Conservation (phyloP, 1,139 yeast genomes). For the Pneumocystis wakefieldiae region DNA sequence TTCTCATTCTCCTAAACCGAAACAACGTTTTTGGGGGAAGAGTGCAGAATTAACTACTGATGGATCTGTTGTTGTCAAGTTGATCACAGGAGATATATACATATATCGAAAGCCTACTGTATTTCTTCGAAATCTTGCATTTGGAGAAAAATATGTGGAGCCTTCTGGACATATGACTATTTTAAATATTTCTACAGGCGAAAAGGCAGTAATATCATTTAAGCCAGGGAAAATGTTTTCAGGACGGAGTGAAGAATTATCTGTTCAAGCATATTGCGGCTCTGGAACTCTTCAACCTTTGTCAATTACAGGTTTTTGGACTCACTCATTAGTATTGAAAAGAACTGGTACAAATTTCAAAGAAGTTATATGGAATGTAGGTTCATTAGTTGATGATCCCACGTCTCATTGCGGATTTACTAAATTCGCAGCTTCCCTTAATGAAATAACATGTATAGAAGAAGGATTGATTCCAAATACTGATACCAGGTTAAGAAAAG, state of each 20-base stretch:
- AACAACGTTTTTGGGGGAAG: slow-evolving; percentile 42
- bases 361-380: slow-evolving; percentile 62
- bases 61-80: slow-evolving; percentile 90
- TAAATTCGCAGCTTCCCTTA: slow-evolving; percentile 73
- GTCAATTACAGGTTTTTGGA: slow-evolving; percentile 86
- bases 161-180: slow-evolving; percentile 76
- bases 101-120: slow-evolving; percentile 53
- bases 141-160: slow-evolving; percentile 89
- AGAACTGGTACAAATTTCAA: slow-evolving; percentile 29
- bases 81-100: slow-evolving; percentile 84
- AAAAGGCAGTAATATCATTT: not conserved
- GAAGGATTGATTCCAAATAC: slow-evolving; percentile 64
- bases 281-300: slow-evolving; percentile 36
- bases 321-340: slow-evolving; percentile 70
- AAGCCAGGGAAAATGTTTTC: slow-evolving; percentile 83
- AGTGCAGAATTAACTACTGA: slow-evolving; percentile 74
- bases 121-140: slow-evolving; percentile 56
- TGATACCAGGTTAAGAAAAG: slow-evolving; percentile 88
- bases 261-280: slow-evolving; percentile 52
- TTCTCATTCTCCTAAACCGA: slow-evolving; percentile 1
- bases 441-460: slow-evolving; percentile 49
- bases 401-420: slow-evolving; percentile 82
- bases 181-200: slow-evolving; percentile 39
- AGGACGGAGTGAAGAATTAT: slow-evolving; percentile 74
- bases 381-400: slow-evolving; percentile 81